A percentile compares a stretch with the other conserved stretches of the same genome.
phyloP scores from a whole-genome alignment of 2,329 filamentous ascomycete species.

The Hymenoscyphus repandus region DNA sequence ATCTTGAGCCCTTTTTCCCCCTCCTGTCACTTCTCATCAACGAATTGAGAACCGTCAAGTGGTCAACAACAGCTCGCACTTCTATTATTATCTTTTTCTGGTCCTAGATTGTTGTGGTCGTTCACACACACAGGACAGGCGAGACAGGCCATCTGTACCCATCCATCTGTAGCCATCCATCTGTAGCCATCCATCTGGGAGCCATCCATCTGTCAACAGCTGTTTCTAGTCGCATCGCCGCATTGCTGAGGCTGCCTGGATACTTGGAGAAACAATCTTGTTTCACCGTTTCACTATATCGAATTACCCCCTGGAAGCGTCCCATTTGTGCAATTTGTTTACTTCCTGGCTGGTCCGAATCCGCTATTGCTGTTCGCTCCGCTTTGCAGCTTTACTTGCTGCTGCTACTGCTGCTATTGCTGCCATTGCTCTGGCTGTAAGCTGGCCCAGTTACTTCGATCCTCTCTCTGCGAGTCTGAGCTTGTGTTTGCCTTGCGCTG shows the following conservation, averaged over 20 bases:
- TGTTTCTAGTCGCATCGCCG: background rate
- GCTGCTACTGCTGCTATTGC: background rate
- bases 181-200: background rate
- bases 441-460: too few species aligned
- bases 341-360: background rate
- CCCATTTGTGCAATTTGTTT: background rate
- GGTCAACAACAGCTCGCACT: constrained; percentile 12
- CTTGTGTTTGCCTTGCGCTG: constrained; percentile 6
- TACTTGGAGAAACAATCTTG: background rate
- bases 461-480: too few species aligned
- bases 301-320: too few species aligned
- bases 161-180: too few species aligned
- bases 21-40: constrained; percentile 3
- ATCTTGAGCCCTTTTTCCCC: background rate
- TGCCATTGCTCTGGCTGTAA: background rate
- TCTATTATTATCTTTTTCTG: constrained; percentile 19
- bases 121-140: too few species aligned
- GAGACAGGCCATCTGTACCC: too few species aligned
- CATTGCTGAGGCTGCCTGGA: background rate
- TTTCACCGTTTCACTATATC: background rate
- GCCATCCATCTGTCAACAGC: background rate
- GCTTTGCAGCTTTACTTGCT: background rate
- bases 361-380: background rate
- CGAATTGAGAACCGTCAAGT: constrained; percentile 4
- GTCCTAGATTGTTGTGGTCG: background rate